Evolutionary conservation across 1,139 yeast species (phyloP), one percentile per base, ranked within the genome.

Genomic region (Yamadazyma mexicana): DNA sequence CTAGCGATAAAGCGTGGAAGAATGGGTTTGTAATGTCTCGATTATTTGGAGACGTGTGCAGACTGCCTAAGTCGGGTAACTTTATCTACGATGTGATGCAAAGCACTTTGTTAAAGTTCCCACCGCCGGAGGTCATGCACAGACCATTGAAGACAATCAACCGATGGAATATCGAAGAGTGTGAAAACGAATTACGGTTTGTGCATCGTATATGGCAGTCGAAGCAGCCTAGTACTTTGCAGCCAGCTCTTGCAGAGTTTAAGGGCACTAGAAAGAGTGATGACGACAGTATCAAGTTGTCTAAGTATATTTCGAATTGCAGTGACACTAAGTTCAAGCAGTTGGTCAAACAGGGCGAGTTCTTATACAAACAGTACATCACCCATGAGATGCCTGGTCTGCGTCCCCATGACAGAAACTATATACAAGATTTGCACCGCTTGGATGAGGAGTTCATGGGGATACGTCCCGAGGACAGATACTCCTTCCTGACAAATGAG

Each of bases 11-110:
- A 1, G 48, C 65, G 0, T 76, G 79, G 77, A 41, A 44, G 10
- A 48, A 55, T 23, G 81, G 81, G 1, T 69, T 73, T 44, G 52
- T 64, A 4, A 71, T 77, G 66, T 44, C 56, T 4, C 52, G 77
- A 30, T 50, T 71, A 1, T 77, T 76, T 61, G 79, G 78, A 0
- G 62, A 60, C 26, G 46, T 63, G 3, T 73, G 79, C 42, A 12
- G 7, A 8, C 26, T 34, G 2, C 44, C 42, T 1, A 38, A 31
- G 1, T 42, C 45, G 0, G 24, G 30, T 0, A 40, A 40, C 2
- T 71, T 64, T 37, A 17, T 38, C 4, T 73, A 61, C 45, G 80
- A 75, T 40, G 28, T 44, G 1, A 48, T 48, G 40, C 61, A 54
- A 51, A 35, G 48, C 3, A 39, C 37, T 5, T 23, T 36, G 1